Base-by-base conservation (phyloP, 164 flowering plant genomes). In the Magnolia kwangsiensis region DNA sequence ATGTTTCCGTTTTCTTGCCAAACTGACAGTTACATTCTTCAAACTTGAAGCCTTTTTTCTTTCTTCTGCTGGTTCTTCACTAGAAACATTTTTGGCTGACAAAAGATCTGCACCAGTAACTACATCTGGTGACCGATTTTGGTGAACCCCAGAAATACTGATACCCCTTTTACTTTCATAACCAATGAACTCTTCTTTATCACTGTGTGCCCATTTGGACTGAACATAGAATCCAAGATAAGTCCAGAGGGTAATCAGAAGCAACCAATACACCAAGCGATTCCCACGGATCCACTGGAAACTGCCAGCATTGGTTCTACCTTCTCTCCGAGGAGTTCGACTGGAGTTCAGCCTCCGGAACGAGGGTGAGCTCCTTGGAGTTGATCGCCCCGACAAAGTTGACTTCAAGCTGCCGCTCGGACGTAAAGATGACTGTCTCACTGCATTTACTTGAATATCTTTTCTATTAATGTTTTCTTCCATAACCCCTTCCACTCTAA, bases 151-250 rank as follows among this genome's bases (percentile, higher is more conserved):
- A 50, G 80, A 65, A 72, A 37, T 69, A 31, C 23, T 74, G 29
- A 63, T 71, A 50, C 75, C 78, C 19, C 59, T 21, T 73, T 85
- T 86, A 81, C 88, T 87, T 66, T 84, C 82, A 84, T 86, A 85
- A 71, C 90, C 91, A 76, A 86, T 71, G 72, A 89, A 76, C 63
- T 85, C 85, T 37, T 87, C 86, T 74, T 88, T 86, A 72, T 73
- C 64, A 65, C 77, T 87, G 83, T 96, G 99, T 66, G 98, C 98
- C 99, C 98, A 96, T 79, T 86, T 90, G 11, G 98, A 94, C 85
- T 96, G 99, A 49, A 96, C 85, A 80, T 88, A 89, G 75, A 96
- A 96, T 14, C 92, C 99, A 74, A 90, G 88, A 82, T 96, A 96
- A 21, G 97, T 86, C 99, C 99, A 96, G 13, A 96, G 92, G 73